Base-by-base conservation (phyloP, 768 basidiomycete genomes). In the Grammothele lineata region DNA sequence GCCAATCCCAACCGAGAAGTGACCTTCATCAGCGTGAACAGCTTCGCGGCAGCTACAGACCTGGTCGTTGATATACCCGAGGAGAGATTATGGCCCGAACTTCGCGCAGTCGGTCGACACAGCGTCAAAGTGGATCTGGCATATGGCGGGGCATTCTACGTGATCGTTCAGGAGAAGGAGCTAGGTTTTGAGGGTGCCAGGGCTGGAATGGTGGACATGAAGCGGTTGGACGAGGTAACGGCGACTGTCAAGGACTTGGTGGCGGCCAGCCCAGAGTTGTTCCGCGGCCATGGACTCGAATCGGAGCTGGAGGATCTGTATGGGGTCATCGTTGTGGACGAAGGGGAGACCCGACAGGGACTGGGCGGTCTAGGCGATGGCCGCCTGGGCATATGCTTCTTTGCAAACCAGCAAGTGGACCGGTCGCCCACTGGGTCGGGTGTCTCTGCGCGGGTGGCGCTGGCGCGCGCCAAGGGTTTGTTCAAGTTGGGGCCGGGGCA, bases 131-230 rank as follows among this genome's bases (percentile, higher is more conserved):
- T 70, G 4, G 67, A 70, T 48, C 55, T 71, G 41, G 61, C 66
- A 22, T 71, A 66, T 36, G 70, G 69, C 19, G 70, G 70, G 5
- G 68, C 70, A 24, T 71, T 67, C 61, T 71, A 71, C 50, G 69
- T 61, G 15, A 58, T 71, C 38, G 68, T 70, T 8, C 55, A 60
- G 2, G 65, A 62, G 6, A 32, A 47, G 19, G 66, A 63, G 53
- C 62, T 71, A 19, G 70, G 70, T 7, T 71, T 70, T 47, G 47
- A 55, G 12, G 39, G 40, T 17, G 23, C 46, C 25, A 17, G 45
- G 10, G 46, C 40, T 6, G 66, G 63, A 8, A 23, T 62, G 14
- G 47, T 41, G 5, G 38, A 40, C 42, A 21, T 48, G 25, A 37
- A 40, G 17, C 21, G 48, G 23, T 40, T 70, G 43, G 62, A 64